Evolutionary conservation across 306 rosid species (phyloP), one percentile per base, ranked within the genome.

Genomic region (Cucumis melo): DNA sequence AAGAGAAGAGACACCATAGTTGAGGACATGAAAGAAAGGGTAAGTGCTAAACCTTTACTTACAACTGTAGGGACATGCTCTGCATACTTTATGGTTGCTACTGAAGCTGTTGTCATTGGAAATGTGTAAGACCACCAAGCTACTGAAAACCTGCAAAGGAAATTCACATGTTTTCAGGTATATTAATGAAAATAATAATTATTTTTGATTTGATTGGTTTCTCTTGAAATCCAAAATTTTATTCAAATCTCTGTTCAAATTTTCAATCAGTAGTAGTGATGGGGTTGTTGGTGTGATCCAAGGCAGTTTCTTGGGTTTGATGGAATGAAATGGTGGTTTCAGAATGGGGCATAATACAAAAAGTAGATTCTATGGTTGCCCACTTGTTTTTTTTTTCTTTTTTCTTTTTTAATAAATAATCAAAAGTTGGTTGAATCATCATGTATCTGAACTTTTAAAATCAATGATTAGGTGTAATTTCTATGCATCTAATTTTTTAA

Each of bases 111-210:
- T 59, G 98, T 91, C 96, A 87, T 91, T 2, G 93, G 95, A 72
- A 91, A 91, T 34, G 96, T 89, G 82, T 91, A 93, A 58, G 96
- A 86, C 98, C 96, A 89, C 98, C 95, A 91, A 15, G 98, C 92
- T 80, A 93, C 94, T 1, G 96, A 91, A 86, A 93, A 93, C 80
- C 98, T 91, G 85, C 80, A 76, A 77, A 32, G 36, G 41, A 54
- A 80, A 67, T 24, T 24, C 58, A 67, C 34, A 48, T 46, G 58
- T 71, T 71, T 71, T 46, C 59, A 48, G 58, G 75, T 71, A 67
- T 39, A 10, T 19, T 39, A 13, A 51, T n/a, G n/a, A n/a, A n/a
- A n/a, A n/a, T 51, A 10, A 38, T 39, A 6, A 51, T 51, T 11
- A 48, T 48, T 48, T 13, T 48, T 16, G 29, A 27, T 27, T 27